A percentile compares a stretch with the other conserved stretches of the same genome.
Conservation (phyloP, 2,329 filamentous ascomycete genomes). For the Myriosclerotinia curreyana region DNA sequence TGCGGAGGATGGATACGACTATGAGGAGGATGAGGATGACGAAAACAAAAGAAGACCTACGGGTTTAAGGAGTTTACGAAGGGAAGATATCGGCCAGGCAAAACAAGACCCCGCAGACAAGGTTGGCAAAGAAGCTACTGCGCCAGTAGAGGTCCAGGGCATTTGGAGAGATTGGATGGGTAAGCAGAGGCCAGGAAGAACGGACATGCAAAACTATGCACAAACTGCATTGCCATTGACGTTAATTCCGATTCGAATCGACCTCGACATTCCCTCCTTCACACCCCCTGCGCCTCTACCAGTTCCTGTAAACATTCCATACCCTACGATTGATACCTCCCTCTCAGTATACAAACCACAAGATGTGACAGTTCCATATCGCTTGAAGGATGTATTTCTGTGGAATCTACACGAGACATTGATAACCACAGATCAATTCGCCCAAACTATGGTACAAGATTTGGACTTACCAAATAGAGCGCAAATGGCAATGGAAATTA, state of each 20-base stretch:
- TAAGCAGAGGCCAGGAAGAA: constrained; percentile 57
- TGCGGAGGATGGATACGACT: constrained; percentile 91
- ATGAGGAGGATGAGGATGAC: constrained; percentile 72
- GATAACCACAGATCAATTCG: constrained; percentile 93
- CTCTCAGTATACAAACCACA: constrained; percentile 75
- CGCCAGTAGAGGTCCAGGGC: constrained; percentile 80
- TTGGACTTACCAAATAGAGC: constrained; percentile 80
- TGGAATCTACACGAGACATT: constrained; percentile 97
- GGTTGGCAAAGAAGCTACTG: constrained; percentile 75
- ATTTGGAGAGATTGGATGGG: constrained; percentile 97
- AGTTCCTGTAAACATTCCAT: constrained; percentile 55
- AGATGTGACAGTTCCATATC: constrained; percentile 78
- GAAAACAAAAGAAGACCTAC: constrained; percentile 70
- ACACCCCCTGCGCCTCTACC: constrained; percentile 64
- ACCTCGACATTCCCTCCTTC: constrained; percentile 84
- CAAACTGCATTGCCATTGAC: constrained; percentile 80
- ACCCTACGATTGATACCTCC: constrained; percentile 63
- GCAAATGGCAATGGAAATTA: constrained; percentile 72
- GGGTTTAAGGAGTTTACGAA: constrained; percentile 76
- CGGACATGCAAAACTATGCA: constrained; percentile 59
- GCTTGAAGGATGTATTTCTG: constrained; percentile 90
- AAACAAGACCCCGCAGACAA: constrained; percentile 68
- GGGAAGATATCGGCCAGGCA: constrained; percentile 66
- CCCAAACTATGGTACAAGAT: constrained; percentile 85
- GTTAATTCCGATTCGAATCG: constrained; percentile 92